Evolutionary conservation across 2,329 filamentous ascomycete genomes (phyloP), one percentile per base, ranked within the genome.

Genomic region (Paecilomyces formosus): DNA sequence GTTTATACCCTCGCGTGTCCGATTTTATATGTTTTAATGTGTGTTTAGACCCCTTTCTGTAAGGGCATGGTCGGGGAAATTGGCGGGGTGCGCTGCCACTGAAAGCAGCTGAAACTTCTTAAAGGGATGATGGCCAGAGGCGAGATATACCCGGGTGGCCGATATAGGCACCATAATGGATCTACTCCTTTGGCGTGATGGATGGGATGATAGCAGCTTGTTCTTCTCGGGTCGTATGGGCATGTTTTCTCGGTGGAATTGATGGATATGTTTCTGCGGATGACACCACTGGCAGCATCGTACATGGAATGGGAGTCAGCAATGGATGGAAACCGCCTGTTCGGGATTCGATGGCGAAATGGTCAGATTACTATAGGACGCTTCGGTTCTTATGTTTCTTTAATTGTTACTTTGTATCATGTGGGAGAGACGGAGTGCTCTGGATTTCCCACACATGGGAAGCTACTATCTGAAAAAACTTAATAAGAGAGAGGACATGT

Each of bases 1-100:
- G 54, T 24, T 31, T 53, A 24, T 30, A 53, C 52, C 11, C 28
- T 50, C 45, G 63, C 58, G 55, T 51, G 45, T 56, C 30, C 57
- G 28, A 56, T 35, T 50, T 33, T 57, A 53, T 55, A 51, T 57
- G 18, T 56, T 30, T 33, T 24, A 39, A 21, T 30, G 49, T 31
- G 26, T 21, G 21, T 26, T 24, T 28, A 12, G 30, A 45, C 35
- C 13, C 7, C 15, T 45, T 2, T 45, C 2, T n/a, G 35, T 15
- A n/a, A 8, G 35, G 35, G 13, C n/a, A 21, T 18, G 13, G 35
- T n/a, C 18, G 15, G 35, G 35, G 35, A 45, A 45, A 45, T 45
- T 45, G 35, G 7, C 13, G n/a, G 35, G 35, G n/a, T 8, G 15
- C 6, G 24, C 24, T 26, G 24, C 15, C 15, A 7, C 35, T 45